phyloP scores from a whole-genome alignment of 78 protist genomes.

The Dictyostelium intermedium region DNA sequence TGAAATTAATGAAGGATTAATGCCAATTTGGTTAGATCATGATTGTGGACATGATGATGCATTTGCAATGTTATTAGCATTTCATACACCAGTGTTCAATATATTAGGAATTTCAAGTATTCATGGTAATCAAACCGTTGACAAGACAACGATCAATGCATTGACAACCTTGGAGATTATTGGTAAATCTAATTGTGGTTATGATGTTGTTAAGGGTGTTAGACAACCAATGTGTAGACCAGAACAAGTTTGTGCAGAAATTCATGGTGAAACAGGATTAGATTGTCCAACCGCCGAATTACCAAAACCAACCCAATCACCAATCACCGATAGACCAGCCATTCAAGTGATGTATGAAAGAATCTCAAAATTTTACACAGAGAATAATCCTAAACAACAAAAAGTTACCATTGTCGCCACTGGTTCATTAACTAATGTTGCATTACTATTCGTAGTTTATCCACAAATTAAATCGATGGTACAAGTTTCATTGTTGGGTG shows the following conservation, averaged over 20 bases:
- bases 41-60: conserved; percentile 95
- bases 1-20: neutral
- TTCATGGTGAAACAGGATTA: conserved; percentile 92
- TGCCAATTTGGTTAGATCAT: conserved; percentile 85
- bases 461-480: conserved; percentile 85
- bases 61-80: conserved; percentile 87
- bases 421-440: conserved; percentile 91
- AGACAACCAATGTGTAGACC: conserved; percentile 41
- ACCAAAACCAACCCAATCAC: neutral
- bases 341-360: conserved; percentile 35
- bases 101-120: conserved; percentile 90
- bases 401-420: conserved; percentile 85
- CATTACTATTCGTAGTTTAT: conserved; percentile 70
- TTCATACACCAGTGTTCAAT: neutral
- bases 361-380: neutral
- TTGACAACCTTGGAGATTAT: conserved; percentile 27
- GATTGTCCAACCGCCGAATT: conserved; percentile 51
- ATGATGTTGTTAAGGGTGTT: conserved; percentile 74
- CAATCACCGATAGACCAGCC: conserved; percentile 41
- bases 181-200: conserved; percentile 12
- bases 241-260: conserved; percentile 86
- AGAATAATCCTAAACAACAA: neutral
- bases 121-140: conserved; percentile 93
- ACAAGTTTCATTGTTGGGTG: conserved; percentile 88
- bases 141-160: conserved; percentile 90